phyloP scores from a whole-genome alignment of 805 yeast species.

The Candida nonsorbophila region DNA sequence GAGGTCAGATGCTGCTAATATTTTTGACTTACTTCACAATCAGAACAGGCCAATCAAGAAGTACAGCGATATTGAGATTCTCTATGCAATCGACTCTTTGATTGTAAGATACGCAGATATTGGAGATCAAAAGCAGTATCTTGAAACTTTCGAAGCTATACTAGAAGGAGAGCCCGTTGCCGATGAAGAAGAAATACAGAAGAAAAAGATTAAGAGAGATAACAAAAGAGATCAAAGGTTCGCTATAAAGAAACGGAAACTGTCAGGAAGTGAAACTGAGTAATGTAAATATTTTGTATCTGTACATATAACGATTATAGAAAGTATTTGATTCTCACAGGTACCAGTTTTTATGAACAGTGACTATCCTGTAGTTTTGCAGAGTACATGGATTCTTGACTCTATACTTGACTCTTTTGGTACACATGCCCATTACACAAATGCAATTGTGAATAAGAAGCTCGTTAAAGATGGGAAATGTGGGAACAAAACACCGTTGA shows the following conservation, averaged over 20 bases:
- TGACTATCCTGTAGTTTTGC: slow-evolving; percentile 16
- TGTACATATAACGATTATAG: background rate
- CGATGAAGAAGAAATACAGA: slow-evolving; percentile 18
- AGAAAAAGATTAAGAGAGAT: slow-evolving; percentile 27
- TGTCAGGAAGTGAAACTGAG: background rate
- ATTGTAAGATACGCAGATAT: slow-evolving; percentile 22
- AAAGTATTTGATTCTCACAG: background rate
- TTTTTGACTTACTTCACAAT: slow-evolving; percentile 11
- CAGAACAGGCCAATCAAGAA: slow-evolving; percentile 5
- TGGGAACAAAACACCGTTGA: slow-evolving; percentile 15
- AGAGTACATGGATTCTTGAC: slow-evolving; percentile 18
- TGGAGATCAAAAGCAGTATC: slow-evolving; percentile 19
- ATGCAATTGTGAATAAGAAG: slow-evolving; percentile 11
- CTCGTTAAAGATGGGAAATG: slow-evolving; percentile 9
- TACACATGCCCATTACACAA: slow-evolving; percentile 5
- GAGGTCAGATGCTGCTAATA: slow-evolving; percentile 18
- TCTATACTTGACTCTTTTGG: slow-evolving; percentile 6
- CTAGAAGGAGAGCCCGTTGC: slow-evolving; percentile 17
- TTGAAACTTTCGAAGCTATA: slow-evolving; percentile 19
- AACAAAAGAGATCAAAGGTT: slow-evolving; percentile 29
- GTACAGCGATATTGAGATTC: slow-evolving; percentile 28
- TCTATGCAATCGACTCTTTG: slow-evolving; percentile 39
- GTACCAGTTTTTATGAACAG: slow-evolving; percentile 2
- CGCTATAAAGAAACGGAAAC: slow-evolving; percentile 13
- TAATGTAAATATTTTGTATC: slow-evolving; percentile 1